Evolutionary conservation across 1,284 basidiomycete species (phyloP), one percentile per base, ranked within the genome.

Genomic region (Tylopilus microsporus): DNA sequence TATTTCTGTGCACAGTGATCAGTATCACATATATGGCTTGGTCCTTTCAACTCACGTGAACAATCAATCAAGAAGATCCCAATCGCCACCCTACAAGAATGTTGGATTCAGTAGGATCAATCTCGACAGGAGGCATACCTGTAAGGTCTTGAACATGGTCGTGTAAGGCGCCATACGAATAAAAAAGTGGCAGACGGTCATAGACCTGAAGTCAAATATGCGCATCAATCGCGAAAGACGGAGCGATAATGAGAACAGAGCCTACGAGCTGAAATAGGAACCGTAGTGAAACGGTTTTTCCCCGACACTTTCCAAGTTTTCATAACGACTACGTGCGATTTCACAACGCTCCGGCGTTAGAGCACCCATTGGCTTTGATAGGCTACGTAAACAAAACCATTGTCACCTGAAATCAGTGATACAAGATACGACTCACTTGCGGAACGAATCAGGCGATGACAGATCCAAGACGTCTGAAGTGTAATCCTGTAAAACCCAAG

Each of bases 121-220:
- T 50, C 25, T n/a, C 21, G 18, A 37, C 34, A 7, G 18, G 25
- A 50, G 49, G 48, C 60, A 48, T 45, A 82, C 82, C 75, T 94
- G 91, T 42, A 94, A 73, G 3, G 89, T 89, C 74, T 91, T 91
- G 77, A 95, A 96, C 85, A 95, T 94, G 68, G 89, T 86, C 21
- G 92, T 94, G 71, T 89, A 97, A 0, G 95, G 95, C 12, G 90
- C 85, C 65, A 96, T 76, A 13, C 95, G 83, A 61, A 98, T 96
- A 68, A 98, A 76, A 75, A 91, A 98, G 64, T 96, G 94, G 75
- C 94, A 96, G 39, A 96, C 92, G 60, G 94, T 97, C 88, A 97
- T 96, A 0, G 94, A 96, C 57, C 70, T 71, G 50, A 47, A 13
- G n/a, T 55, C 9, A 55, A 56, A 13, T 9, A 49, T 0, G 21